Base-by-base conservation (phyloP, 495 filamentous ascomycete genomes). In the Margaritispora aquatica region DNA sequence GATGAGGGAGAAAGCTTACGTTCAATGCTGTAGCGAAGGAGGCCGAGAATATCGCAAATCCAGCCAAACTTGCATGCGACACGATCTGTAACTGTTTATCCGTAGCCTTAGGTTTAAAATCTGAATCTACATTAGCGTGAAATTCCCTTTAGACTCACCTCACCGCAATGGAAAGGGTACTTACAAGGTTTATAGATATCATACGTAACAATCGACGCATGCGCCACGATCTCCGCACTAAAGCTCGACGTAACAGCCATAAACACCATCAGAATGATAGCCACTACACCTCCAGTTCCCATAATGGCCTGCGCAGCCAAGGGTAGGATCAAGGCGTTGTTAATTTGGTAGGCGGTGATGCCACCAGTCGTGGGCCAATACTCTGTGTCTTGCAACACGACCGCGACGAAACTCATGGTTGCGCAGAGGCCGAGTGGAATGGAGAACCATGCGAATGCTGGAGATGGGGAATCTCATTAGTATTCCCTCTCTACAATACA, bases 361-460 rank as follows among this genome's bases (percentile, higher is more conserved):
- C 90, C 81, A 62, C 82, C 70, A 0, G 88, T 92, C 7, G 79
- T 85, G 0, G 88, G 88, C 72, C 92, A 92, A 15, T 74, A 74
- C 0, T 88, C 86, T 44, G 86, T 83, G 46, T 77, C 79, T 66
- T 97, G 90, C 8, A 96, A 78, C 2, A 91, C 88, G 22, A 96
- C 80, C 10, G 86, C 90, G 11, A 90, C 84, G 19, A 97, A 81
- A 26, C 93, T 92, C 89, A 96, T 92, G 15, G 92, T 96, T 10
- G 88, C 96, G 2, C 92, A 91, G 5, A 47, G 44, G 17, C 15
- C 44, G 5, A 47, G 21, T 7, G 93, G 93, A 56, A 97, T 96
- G 9, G 93, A 93, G 59, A 97, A 96, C 92, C 92, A 97, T 13
- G 29, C 29, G 13, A 34, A 34, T 5, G 29, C 29, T 34, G 13